Evolutionary conservation across 768 basidiomycete species (phyloP).

Genomic region (Lactarius psammicola): DNA sequence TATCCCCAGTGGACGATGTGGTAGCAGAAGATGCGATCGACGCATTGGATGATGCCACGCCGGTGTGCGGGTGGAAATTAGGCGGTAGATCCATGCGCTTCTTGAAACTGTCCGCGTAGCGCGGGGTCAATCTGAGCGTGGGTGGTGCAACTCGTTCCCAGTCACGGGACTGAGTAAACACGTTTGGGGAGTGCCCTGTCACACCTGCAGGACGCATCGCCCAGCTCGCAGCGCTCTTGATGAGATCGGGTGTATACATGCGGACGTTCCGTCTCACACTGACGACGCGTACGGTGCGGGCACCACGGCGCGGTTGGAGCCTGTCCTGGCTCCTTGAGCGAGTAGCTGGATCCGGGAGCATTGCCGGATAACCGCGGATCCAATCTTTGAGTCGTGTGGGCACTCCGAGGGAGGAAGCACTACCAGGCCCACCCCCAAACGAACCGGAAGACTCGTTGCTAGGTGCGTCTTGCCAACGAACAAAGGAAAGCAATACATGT

Average conservation of each 20-base stretch:
- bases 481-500: conserved; percentile 87
- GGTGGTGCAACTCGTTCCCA: conserved; percentile 73
- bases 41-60: conserved; percentile 35
- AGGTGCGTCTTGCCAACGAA: conserved; percentile 71
- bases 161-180: conserved; percentile 64
- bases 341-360: conserved; percentile 50
- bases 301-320: conserved; percentile 70
- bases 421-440: conserved; percentile 44
- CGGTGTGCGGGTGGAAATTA: conserved; percentile 53
- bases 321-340: conserved; percentile 51
- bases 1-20: conserved; percentile 5
- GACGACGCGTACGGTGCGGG: conserved; percentile 72
- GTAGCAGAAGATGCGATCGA: conserved; percentile 35
- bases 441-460: conserved; percentile 33
- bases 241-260: conserved; percentile 84
- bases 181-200: conserved; percentile 37
- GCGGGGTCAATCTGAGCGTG: conserved; percentile 57
- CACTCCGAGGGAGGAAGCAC: conserved; percentile 57
- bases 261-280: conserved; percentile 78
- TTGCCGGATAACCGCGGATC: conserved; percentile 86
- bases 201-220: conserved; percentile 36
- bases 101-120: conserved; percentile 73
- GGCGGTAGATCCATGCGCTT: conserved; percentile 71
- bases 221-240: conserved; percentile 61
- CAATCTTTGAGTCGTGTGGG: conserved; percentile 88